Conservation (phyloP, 129 eudicot species). For the Flaveria brownii region DNA sequence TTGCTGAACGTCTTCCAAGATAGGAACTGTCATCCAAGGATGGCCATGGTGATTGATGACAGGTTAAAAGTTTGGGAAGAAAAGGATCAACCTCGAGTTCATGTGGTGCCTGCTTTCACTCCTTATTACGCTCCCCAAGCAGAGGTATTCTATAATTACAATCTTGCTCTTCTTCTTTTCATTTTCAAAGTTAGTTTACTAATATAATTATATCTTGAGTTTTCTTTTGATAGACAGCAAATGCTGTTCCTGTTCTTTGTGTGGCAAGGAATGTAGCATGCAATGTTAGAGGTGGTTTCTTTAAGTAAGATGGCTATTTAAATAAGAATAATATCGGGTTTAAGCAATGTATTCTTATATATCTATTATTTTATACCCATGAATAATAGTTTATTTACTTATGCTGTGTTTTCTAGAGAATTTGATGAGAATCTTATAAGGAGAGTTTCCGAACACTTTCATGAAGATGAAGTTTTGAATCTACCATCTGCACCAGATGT, state of each 20-base stretch:
- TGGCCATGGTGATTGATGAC: constrained; percentile 98
- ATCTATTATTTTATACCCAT: background rate
- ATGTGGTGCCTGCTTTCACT: constrained; percentile 88
- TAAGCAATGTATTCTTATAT: background rate
- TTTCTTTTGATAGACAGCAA: constrained; percentile 53
- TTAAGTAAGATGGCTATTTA: constrained; percentile 58
- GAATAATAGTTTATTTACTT: constrained; percentile 9
- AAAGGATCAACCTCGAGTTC: constrained; percentile 94
- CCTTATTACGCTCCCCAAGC: constrained; percentile 99
- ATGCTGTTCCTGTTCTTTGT: constrained; percentile 83
- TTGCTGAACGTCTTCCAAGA: constrained; percentile 74
- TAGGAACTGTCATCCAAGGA: constrained; percentile 84
- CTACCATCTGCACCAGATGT: constrained; percentile 83
- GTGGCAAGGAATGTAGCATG: constrained; percentile 98
- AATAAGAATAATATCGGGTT: constrained; percentile 17
- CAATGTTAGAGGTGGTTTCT: constrained; percentile 92
- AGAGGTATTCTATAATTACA: constrained; percentile 52
- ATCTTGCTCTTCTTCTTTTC: constrained; percentile 10
- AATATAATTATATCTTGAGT: background rate
- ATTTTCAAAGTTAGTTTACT: background rate
- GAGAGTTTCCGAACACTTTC: constrained; percentile 55
- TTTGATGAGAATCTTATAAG: constrained; percentile 67
- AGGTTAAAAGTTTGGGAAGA: constrained; percentile 96
- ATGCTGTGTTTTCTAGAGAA: constrained; percentile 51
- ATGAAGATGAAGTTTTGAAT: constrained; percentile 72